phyloP scores from a whole-genome alignment of 768 basidiomycete genomes.

The Hortiboletus campestris region DNA sequence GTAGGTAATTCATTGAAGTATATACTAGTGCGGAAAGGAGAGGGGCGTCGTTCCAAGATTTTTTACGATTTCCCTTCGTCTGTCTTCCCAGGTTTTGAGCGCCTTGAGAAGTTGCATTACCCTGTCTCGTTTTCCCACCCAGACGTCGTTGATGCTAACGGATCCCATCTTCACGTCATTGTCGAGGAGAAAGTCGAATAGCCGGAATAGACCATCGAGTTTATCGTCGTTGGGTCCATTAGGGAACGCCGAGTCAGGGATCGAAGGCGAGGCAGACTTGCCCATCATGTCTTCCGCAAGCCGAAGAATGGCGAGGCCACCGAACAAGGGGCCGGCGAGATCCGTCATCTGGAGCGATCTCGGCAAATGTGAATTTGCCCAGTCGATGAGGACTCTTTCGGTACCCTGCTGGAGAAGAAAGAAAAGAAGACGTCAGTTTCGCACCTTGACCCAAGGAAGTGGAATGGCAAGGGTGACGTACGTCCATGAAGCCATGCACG shows the following conservation, averaged over 20 bases:
- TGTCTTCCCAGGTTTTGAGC: slow-evolving; percentile 79
- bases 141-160: slow-evolving; percentile 91
- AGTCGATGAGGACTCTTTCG: slow-evolving; percentile 67
- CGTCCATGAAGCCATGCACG: slow-evolving; percentile 24
- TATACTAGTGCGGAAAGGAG: background rate
- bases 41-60: slow-evolving; percentile 40
- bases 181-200: slow-evolving; percentile 92
- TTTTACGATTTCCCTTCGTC: slow-evolving; percentile 53
- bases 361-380: slow-evolving; percentile 88
- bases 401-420: slow-evolving; percentile 15
- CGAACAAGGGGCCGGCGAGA: slow-evolving; percentile 42
- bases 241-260: slow-evolving; percentile 80
- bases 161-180: slow-evolving; percentile 90
- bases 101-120: slow-evolving; percentile 76
- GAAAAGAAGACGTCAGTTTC: background rate
- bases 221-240: slow-evolving; percentile 67
- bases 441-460: background rate
- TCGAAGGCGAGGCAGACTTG: slow-evolving; percentile 60
- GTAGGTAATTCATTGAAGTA: background rate
- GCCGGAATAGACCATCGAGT: slow-evolving; percentile 79
- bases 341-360: slow-evolving; percentile 55
- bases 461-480: background rate
- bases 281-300: slow-evolving; percentile 81
- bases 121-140: slow-evolving; percentile 78
- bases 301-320: slow-evolving; percentile 78